A percentile compares a stretch with the other conserved stretches of the same genome.
Evolutionary conservation across 768 basidiomycete species (phyloP).

Genomic region (Hemileccinum impolitum): DNA sequence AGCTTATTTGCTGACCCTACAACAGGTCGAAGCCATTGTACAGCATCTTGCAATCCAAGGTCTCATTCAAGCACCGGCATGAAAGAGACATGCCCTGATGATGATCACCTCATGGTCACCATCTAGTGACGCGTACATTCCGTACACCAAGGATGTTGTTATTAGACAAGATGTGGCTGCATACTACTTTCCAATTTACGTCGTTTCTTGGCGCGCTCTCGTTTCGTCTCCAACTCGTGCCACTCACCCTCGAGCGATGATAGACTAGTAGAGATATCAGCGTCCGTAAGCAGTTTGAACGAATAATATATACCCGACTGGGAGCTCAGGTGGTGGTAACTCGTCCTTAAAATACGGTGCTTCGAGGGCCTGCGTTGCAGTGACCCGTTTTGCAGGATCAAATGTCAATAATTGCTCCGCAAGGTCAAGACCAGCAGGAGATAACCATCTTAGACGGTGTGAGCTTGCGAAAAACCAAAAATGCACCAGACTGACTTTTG

Average conservation of each 20-base stretch:
- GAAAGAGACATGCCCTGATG: conserved; percentile 4
- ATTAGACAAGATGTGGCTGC: conserved; percentile 36
- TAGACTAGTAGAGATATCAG: conserved; percentile 45
- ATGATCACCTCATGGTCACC: conserved; percentile 4
- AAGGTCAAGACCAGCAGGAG: conserved; percentile 81
- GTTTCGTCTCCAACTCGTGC: conserved; percentile 96
- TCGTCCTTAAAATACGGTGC: conserved; percentile 84
- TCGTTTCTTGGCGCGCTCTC: conserved; percentile 80
- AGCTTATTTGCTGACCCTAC: conserved; percentile 1
- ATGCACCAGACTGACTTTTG: conserved; percentile 57
- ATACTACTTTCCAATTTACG: conserved; percentile 56
- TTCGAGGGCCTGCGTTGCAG: conserved; percentile 76
- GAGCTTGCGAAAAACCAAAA: neutral
- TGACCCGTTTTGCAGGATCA: conserved; percentile 73
- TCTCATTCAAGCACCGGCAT: conserved; percentile 42
- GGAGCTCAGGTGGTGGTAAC: conserved; percentile 67
- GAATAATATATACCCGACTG: conserved; percentile 62
- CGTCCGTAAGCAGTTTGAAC: neutral
- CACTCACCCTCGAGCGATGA: conserved; percentile 87
- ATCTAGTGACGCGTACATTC: conserved; percentile 12
- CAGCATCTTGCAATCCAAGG: conserved; percentile 74
- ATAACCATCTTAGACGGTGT: conserved; percentile 62
- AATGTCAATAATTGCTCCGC: conserved; percentile 80
- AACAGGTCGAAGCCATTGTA: conserved; percentile 82
- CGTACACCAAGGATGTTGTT: conserved; percentile 14